Conservation (phyloP, 2,329 filamentous ascomycete genomes). For the Fusarium agapanthi region DNA sequence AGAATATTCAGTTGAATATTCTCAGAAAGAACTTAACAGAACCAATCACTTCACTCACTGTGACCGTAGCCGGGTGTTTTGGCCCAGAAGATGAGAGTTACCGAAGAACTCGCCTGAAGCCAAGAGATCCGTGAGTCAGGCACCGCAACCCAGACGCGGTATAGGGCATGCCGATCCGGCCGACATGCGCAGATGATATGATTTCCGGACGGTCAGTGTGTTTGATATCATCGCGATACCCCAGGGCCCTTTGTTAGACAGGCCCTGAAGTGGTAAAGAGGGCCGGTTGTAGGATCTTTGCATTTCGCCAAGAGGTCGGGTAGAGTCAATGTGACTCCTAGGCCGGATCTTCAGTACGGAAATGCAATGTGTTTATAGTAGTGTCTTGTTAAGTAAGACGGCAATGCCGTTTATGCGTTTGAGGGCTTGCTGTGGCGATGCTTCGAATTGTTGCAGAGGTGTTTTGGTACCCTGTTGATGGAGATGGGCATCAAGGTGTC, state of each 20-base stretch:
- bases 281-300: not conserved
- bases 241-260: not conserved
- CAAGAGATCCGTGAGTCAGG: not conserved
- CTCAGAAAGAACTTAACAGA: not conserved
- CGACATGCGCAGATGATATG: not conserved
- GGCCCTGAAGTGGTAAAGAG: not conserved
- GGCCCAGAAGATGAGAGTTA: not conserved
- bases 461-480: not conserved
- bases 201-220: not conserved
- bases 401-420: not conserved
- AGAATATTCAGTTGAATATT: not conserved
- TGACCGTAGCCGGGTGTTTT: not conserved
- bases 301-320: not conserved
- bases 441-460: not conserved
- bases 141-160: not conserved
- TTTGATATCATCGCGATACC: not conserved
- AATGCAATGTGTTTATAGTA: not conserved
- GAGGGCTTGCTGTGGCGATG: not conserved
- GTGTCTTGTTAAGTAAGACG: not conserved
- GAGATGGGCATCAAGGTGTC: not conserved
- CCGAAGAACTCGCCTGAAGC: not conserved
- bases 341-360: not conserved
- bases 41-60: not conserved
- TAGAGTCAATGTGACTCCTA: not conserved
- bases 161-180: not conserved